These are phyloP conservation scores for Candida tibetensis DNA, from an alignment of 805 yeast species.

Conservation along the genomic window DNA sequence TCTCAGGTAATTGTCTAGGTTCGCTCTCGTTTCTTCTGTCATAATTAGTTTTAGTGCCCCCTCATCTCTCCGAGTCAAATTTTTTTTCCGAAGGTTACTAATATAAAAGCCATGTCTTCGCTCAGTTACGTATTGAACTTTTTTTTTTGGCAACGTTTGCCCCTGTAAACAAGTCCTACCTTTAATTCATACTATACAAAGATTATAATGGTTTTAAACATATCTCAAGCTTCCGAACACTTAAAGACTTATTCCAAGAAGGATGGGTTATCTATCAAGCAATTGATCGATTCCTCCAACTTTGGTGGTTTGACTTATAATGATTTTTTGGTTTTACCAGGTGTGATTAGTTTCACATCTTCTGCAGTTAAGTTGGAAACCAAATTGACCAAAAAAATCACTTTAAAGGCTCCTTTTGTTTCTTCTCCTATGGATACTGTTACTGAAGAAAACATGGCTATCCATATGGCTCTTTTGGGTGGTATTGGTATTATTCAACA, in stretches of 20 bases:
- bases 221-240: constrained; percentile 63
- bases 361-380: constrained; percentile 75
- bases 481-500: constrained; percentile 99
- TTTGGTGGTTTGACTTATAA: constrained; percentile 98
- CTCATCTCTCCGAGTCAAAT: constrained; percentile 8
- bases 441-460: constrained; percentile 96
- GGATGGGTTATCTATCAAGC: constrained; percentile 83
- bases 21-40: too few relatives aligned
- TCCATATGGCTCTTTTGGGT: constrained; percentile 96
- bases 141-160: constrained; percentile 43
- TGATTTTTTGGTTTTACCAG: constrained; percentile 93
- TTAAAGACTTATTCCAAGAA: constrained; percentile 62
- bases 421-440: constrained; percentile 99
- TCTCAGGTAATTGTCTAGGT: too few relatives aligned
- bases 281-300: constrained; percentile 82
- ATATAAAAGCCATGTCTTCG: constrained; percentile 8
- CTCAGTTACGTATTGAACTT: constrained; percentile 15
- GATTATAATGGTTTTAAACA: constrained; percentile 35
- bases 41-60: too few relatives aligned
- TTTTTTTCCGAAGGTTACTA: constrained; percentile 4
- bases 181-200: background rate
- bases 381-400: constrained; percentile 85
- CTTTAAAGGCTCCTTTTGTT: constrained; percentile 90
- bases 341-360: constrained; percentile 87
- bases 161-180: constrained; percentile 19